phyloP scores from a whole-genome alignment of 257 asterid genomes.

The Haberlea rhodopensis region DNA sequence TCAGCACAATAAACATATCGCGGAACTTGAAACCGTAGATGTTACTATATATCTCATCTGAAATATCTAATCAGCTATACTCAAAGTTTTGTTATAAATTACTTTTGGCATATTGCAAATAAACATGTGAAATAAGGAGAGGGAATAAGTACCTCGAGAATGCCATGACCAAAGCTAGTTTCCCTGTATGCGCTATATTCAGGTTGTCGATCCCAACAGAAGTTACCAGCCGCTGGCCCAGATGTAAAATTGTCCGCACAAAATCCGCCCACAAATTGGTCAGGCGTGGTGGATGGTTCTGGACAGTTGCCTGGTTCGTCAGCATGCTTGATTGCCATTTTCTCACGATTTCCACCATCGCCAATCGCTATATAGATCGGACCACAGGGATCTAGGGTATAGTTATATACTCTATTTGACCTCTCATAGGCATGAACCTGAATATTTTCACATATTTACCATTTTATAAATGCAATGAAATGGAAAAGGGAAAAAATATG shows the following conservation, averaged over 20 bases:
- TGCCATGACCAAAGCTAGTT: slow-evolving; percentile 92
- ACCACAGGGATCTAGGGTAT: slow-evolving; percentile 82
- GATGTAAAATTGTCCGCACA: slow-evolving; percentile 78
- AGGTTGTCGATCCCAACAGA: slow-evolving; percentile 93
- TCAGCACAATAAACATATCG: too few species aligned
- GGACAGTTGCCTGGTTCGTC: slow-evolving; percentile 83
- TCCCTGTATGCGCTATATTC: slow-evolving; percentile 89
- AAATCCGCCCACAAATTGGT: slow-evolving; percentile 74
- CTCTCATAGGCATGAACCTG: slow-evolving; percentile 98
- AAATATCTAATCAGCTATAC: too few species aligned
- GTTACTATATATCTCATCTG: too few species aligned
- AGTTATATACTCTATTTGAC: slow-evolving; percentile 88
- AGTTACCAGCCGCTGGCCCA: slow-evolving; percentile 86
- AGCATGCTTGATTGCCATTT: slow-evolving; percentile 67
- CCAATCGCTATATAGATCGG: slow-evolving; percentile 79
- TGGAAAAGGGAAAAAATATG: neutral
- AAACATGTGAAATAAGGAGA: neutral
- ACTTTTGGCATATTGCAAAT: too few species aligned
- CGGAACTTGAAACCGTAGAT: too few species aligned
- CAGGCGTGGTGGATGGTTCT: slow-evolving; percentile 67
- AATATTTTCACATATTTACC: neutral
- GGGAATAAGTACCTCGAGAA: slow-evolving; percentile 57
- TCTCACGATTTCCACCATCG: slow-evolving; percentile 93
- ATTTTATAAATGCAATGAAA: neutral
- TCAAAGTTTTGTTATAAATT: too few species aligned